Evolutionary conservation across 2,329 filamentous ascomycete genomes (phyloP).

Genomic region (Microdochium trichocladiopsis): DNA sequence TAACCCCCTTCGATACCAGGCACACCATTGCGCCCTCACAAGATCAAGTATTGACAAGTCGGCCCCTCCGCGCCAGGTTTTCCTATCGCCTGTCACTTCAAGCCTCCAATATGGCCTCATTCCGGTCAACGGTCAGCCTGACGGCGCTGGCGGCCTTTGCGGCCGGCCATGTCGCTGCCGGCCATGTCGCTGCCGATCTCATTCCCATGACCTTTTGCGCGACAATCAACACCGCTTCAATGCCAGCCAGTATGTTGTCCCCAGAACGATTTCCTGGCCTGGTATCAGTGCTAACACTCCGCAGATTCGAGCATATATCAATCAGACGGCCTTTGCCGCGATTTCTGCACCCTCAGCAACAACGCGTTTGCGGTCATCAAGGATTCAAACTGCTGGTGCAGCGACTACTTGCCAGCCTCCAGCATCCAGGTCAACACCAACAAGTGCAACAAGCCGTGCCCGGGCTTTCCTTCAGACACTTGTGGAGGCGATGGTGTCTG

Average conservation of each 20-base stretch:
- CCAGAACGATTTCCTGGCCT: conserved; percentile 9
- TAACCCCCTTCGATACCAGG: neutral
- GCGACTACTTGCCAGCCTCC: conserved; percentile 54
- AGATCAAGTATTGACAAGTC: neutral
- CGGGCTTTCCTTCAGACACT: conserved; percentile 58
- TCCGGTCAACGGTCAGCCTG: neutral
- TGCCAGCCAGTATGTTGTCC: conserved; percentile 29
- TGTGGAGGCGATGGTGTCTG: conserved; percentile 59
- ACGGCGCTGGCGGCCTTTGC: neutral
- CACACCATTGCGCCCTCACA: neutral
- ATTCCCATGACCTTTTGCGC: conserved; percentile 36
- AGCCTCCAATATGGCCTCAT: neutral
- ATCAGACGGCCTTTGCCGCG: conserved; percentile 62
- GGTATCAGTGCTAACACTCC: conserved; percentile 1
- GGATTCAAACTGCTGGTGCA: conserved; percentile 65
- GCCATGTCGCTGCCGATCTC: conserved; percentile 9
- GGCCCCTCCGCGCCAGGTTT: neutral
- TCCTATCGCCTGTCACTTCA: neutral
- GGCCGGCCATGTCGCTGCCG: neutral
- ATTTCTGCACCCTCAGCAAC: conserved; percentile 41
- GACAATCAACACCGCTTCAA: conserved; percentile 35
- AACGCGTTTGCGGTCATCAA: conserved; percentile 66
- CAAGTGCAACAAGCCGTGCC: conserved; percentile 53
- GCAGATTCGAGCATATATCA: conserved; percentile 52
- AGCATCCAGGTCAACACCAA: conserved; percentile 27